phyloP scores from a whole-genome alignment of 2,329 filamentous ascomycete species.

The Botrytis byssoidea region DNA sequence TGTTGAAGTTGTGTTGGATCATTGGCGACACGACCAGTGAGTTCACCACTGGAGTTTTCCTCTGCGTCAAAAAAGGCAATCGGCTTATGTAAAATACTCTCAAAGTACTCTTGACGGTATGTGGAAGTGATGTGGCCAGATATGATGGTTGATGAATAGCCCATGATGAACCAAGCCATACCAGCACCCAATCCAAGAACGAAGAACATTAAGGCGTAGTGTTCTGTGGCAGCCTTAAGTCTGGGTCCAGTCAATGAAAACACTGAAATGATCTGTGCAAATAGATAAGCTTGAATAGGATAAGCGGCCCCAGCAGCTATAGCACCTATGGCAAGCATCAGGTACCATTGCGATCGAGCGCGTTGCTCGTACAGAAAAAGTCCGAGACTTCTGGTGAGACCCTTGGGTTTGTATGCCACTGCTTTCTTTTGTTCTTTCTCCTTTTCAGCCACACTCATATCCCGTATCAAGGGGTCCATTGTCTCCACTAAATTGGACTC shows the following conservation, averaged over 20 bases:
- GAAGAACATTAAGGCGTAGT: constrained; percentile 53
- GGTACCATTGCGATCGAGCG: constrained; percentile 50
- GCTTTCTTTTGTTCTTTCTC: constrained; percentile 28
- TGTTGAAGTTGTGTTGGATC: constrained; percentile 52
- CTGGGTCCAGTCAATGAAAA: constrained; percentile 29
- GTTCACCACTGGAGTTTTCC: constrained; percentile 48
- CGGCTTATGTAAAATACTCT: constrained; percentile 45
- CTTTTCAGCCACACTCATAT: constrained; percentile 32
- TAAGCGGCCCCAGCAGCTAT: constrained; percentile 39
- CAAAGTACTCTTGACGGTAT: constrained; percentile 47
- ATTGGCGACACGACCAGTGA: constrained; percentile 48
- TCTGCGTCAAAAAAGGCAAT: constrained; percentile 46
- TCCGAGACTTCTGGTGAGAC: constrained; percentile 51
- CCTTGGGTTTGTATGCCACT: constrained; percentile 40
- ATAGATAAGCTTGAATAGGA: constrained; percentile 40
- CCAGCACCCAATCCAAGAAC: constrained; percentile 44
- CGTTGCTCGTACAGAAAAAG: constrained; percentile 57
- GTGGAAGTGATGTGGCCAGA: constrained; percentile 33
- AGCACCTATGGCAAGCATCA: constrained; percentile 48
- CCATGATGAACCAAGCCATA: constrained; percentile 39
- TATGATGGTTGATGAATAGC: constrained; percentile 43
- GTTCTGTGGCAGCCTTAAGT: constrained; percentile 40
- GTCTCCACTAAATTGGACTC: constrained; percentile 32
- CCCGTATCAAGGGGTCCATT: constrained; percentile 27
- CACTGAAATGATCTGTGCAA: constrained; percentile 39